Evolutionary conservation across 2,329 filamentous ascomycete genomes (phyloP), one percentile per base, ranked within the genome.

Genomic region (Claviceps paspali): DNA sequence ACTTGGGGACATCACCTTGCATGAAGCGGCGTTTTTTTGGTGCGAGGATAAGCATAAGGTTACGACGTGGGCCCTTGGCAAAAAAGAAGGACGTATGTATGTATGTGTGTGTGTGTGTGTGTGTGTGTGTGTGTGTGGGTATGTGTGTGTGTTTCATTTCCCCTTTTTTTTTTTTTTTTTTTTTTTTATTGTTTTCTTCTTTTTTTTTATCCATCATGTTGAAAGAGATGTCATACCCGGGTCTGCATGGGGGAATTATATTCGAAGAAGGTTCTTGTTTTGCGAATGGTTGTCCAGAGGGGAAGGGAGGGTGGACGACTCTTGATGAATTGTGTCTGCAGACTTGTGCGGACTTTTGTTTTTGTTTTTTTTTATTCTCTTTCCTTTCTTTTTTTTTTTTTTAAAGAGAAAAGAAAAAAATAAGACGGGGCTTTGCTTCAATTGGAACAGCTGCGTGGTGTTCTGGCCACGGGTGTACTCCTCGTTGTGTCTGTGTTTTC

Each of bases 21-120:
- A 52, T 52, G 39, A 38, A 41, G 39, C 40, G 48, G 47, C 44
- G 48, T 50, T 47, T 50, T 47, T 33, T 31, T 41, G 44, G 46
- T 41, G 45, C 36, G 41, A 41, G 26, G 39, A 41, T 24, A 36
- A 44, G 41, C 43, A 47, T 43, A 37, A 43, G 42, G 43, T 42
- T 43, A 36, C 21, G 46, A 41, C 47, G 41, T 36, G 35, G 33
- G 40, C 12, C 29, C 7, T 4, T 40, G n/a, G 21, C 36, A 43
- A 30, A 27, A 31, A 38, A 17, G 26, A 9, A 24, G n/a, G n/a
- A n/a, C n/a, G n/a, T n/a, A n/a, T n/a, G n/a, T n/a, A n/a, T n/a
- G n/a, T n/a, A n/a, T n/a, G n/a, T n/a, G n/a, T n/a, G n/a, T n/a
- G n/a, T n/a, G n/a, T n/a, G n/a, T n/a, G n/a, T n/a, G n/a, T n/a